These are phyloP conservation scores for Penicillium sp. DNA, from an alignment of 2,329 filamentous ascomycete species.

Conservation along the genomic window DNA sequence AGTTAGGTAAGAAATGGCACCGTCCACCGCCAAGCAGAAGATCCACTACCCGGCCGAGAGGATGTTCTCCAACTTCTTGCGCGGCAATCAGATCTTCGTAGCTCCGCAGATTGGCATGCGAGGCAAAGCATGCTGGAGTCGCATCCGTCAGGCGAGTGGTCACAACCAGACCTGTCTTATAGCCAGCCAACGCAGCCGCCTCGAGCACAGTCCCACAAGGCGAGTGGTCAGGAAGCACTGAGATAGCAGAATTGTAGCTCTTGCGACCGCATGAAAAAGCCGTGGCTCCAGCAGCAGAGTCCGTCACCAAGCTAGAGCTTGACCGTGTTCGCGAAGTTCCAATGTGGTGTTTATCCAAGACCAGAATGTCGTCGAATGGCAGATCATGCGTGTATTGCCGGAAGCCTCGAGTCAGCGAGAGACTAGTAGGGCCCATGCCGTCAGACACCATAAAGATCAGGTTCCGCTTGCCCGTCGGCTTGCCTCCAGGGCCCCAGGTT, in stretches of 20 bases:
- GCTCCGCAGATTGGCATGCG: constrained; percentile 74
- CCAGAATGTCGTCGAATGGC: constrained; percentile 72
- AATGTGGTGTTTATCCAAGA: constrained; percentile 84
- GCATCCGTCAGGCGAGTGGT: constrained; percentile 95
- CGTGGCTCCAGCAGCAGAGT: constrained; percentile 94
- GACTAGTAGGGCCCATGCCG: constrained; percentile 92
- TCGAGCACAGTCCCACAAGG: constrained; percentile 93
- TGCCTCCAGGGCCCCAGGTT: constrained; percentile 42
- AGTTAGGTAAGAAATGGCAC: constrained; percentile 89
- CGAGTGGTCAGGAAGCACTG: constrained; percentile 76
- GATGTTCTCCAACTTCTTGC: constrained; percentile 86
- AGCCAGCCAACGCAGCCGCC: constrained; percentile 87
- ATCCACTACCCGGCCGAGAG: constrained; percentile 83
- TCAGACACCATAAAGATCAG: constrained; percentile 99
- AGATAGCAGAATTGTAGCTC: constrained; percentile 96
- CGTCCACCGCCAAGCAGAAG: constrained; percentile 89
- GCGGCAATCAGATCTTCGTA: constrained; percentile 90
- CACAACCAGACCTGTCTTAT: constrained; percentile 89
- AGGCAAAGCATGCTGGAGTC: constrained; percentile 91
- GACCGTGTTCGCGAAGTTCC: constrained; percentile 86
- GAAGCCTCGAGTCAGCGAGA: constrained; percentile 83
- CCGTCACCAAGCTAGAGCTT: constrained; percentile 81
- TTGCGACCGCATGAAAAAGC: constrained; percentile 91
- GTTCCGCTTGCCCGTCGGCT: constrained; percentile 73
- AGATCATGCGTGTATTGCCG: constrained; percentile 73